Evolutionary conservation across 345 rosid species (phyloP), one percentile per base, ranked within the genome.

Genomic region (Gossypium bickii): DNA sequence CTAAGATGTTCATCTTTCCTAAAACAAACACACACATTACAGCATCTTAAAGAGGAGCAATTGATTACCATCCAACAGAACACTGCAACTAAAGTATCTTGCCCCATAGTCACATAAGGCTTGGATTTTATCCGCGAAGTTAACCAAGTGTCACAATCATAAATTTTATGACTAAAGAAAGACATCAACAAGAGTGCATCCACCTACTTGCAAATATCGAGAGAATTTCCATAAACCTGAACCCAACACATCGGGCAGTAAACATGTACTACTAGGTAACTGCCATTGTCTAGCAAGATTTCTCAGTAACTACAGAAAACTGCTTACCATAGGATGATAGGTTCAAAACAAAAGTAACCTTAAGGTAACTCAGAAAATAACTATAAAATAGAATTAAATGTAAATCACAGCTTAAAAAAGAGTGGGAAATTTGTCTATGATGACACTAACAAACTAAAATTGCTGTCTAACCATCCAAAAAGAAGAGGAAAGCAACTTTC

Each of bases 21-120:
- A 70, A 70, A 70, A 70, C n/a, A 53, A 71, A n/a, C 20, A 4
- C 6, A 55, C 7, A 55, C 25, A 56, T 2, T 38, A 71, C 6
- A 34, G 34, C 64, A 7, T 53, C 41, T 34, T 18, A 55, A 55
- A 41, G 16, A 29, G 22, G 25, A 17, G 25, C 5, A 52, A 29
- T 17, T 52, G 60, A 29, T 70, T 27, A 69, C 16, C 60, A 51
- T 70, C 73, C 60, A 69, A 69, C 60, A 69, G 45, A 51, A 49
- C 44, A 49, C 41, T 9, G 22, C 72, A 51, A 69, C 59, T 16
- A 17, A 52, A 51, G 72, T 51, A 51, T 51, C 45, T 16, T 17
- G 24, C 60, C 17, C 51, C 51, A 3, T 71, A 13, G 38, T 55
- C 29, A 71, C 51, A 51, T 56, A 56, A 56, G 64, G 74, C 74